Evolutionary conservation across 495 filamentous ascomycete genomes (phyloP), one percentile per base, ranked within the genome.

Genomic region (Daldinia decipiens): DNA sequence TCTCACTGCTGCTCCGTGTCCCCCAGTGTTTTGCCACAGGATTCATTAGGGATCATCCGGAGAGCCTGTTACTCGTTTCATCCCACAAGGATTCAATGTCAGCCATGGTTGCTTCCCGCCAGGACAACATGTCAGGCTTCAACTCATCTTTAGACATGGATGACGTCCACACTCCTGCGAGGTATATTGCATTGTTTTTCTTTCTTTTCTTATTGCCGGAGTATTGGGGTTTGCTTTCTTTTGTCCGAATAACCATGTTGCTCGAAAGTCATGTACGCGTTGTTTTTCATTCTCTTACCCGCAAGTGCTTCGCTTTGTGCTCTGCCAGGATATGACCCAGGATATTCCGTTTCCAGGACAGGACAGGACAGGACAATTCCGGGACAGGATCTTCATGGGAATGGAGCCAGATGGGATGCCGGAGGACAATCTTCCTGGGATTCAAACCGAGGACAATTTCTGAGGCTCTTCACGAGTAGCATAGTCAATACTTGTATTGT

Each of bases 111-210:
- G 67, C 81, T 70, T 67, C 79, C 76, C 78, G 78, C 75, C 76
- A 68, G 72, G 78, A 82, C 62, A 82, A 66, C 71, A 84, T 85
- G 83, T 76, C 82, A 77, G 78, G 78, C 73, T 84, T 73, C 78
- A 83, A 78, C 62, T 75, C 79, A 81, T 71, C 65, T 79, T 75
- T 82, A 84, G 73, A 77, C 60, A 76, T 83, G 77, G 83, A 85
- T 68, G 82, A 85, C 77, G 82, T 84, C 76, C 82, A 83, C 75
- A 82, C 82, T 74, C 83, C 82, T 76, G 81, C 83, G 75, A 85
- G 83, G 83, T 85, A 84, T 83, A 80, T 71, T 75, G 70, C 71
- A 71, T 76, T 75, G 77, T 68, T 72, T 72, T 76, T 76, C 4
- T 74, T 76, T 76, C 57, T 52, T 74, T 70, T 47, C 58, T 70